Percentiles rank a stretch among this genome's conserved stretches.
phyloP scores from a whole-genome alignment of 768 basidiomycete species.

The Paxillus involutus region DNA sequence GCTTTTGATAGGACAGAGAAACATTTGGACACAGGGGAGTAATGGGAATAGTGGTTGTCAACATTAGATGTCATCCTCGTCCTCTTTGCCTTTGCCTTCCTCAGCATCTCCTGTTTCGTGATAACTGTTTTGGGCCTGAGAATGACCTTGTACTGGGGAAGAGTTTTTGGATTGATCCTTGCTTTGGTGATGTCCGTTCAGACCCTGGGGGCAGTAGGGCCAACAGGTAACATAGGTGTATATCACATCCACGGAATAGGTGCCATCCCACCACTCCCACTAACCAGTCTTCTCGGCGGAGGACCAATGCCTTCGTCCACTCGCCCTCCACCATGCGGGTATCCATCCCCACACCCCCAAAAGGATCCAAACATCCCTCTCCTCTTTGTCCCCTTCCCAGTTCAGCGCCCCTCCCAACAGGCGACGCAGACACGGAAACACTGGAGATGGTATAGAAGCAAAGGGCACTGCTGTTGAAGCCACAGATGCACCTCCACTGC shows the following conservation, averaged over 20 bases:
- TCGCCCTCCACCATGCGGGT: neutral
- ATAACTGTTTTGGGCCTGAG: neutral
- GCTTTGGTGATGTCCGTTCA: neutral
- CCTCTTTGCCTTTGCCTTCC: slow-evolving; percentile 8
- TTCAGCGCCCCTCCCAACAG: neutral
- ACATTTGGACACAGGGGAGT: slow-evolving; percentile 45
- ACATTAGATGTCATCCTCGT: slow-evolving; percentile 65
- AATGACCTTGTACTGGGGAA: neutral
- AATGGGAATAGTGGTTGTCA: slow-evolving; percentile 71
- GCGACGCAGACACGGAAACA: neutral
- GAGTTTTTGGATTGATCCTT: neutral
- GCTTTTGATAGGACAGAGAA: slow-evolving; percentile 21
- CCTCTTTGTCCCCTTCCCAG: too few species aligned
- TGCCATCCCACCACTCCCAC: slow-evolving; percentile 1
- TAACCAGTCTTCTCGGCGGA: slow-evolving; percentile 1
- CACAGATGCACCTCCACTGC: too few species aligned
- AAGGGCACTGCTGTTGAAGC: neutral
- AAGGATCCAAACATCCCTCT: neutral
- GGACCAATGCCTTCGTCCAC: neutral
- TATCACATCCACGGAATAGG: slow-evolving; percentile 31
- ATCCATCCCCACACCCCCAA: neutral
- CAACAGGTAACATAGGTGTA: slow-evolving; percentile 22
- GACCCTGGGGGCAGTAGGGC: neutral
- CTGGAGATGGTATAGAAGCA: slow-evolving; percentile 9
- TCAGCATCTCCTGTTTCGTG: slow-evolving; percentile 7